A percentile compares a stretch with the other conserved stretches of the same genome.
Evolutionary conservation across 371 early-diverging fungal genomes (phyloP).

Genomic region (Nematocida minor): DNA sequence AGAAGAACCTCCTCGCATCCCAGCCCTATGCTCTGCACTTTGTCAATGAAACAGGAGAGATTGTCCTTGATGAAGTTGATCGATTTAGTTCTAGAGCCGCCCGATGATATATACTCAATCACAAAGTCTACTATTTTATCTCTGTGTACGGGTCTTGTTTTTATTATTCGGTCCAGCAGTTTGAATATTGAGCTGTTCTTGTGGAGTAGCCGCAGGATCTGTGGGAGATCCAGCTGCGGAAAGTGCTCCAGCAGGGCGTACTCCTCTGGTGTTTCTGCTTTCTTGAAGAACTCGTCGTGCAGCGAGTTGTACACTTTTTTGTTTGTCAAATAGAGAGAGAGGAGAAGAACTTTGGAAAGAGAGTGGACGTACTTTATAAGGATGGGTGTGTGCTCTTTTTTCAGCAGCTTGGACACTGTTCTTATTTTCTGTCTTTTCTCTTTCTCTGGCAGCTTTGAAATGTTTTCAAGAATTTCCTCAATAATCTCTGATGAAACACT

Average conservation of each 20-base stretch:
- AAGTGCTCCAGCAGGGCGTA: constrained; percentile 3
- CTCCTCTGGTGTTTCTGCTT: neutral
- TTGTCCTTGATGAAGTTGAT: constrained; percentile 23
- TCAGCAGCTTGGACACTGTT: neutral
- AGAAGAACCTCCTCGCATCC: constrained; percentile 25
- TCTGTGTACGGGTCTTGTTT: constrained; percentile 2
- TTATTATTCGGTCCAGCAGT: neutral
- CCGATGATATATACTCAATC: constrained; percentile 21
- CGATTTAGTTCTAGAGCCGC: constrained; percentile 21
- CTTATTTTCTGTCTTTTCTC: neutral
- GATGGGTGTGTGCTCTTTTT: neutral
- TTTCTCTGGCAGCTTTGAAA: neutral
- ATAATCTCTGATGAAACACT: constrained; percentile 7
- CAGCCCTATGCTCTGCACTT: neutral
- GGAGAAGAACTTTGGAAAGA: neutral
- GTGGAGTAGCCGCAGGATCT: neutral
- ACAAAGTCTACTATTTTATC: constrained; percentile 19
- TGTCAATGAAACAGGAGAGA: neutral
- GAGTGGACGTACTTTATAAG: constrained; percentile 1
- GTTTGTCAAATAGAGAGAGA: constrained; percentile 18
- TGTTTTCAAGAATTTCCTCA: constrained; percentile 16
- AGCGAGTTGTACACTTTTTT: neutral
- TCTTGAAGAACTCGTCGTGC: constrained; percentile 16
- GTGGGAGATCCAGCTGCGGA: constrained; percentile 25
- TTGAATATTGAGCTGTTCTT: constrained; percentile 21